phyloP scores from a whole-genome alignment of 331 rosid species.

The Ulmus americana region DNA sequence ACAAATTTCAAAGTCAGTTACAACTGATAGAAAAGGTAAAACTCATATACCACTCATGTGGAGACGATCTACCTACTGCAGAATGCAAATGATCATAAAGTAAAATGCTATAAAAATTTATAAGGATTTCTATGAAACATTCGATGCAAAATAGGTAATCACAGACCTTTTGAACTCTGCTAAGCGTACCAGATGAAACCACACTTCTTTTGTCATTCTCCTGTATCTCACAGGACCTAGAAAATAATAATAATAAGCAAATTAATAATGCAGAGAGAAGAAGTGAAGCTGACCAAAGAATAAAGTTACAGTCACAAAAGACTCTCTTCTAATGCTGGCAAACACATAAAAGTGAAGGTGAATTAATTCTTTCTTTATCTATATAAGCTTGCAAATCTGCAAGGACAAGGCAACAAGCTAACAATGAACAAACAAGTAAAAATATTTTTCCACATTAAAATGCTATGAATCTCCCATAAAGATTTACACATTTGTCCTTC shows the following conservation, averaged over 20 bases:
- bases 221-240: constrained; percentile 49
- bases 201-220: constrained; percentile 28
- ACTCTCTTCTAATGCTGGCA: not conserved
- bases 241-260: constrained; percentile 8
- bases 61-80: not conserved
- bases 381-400: no score
- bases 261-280: constrained; percentile 4
- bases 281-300: not conserved
- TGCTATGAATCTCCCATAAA: not conserved
- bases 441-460: no score
- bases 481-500: not conserved
- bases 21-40: not conserved
- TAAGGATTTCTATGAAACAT: not conserved
- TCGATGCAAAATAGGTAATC: not conserved
- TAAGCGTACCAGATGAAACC: constrained; percentile 28
- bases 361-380: no score
- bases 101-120: not conserved
- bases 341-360: not conserved
- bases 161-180: constrained; percentile 54
- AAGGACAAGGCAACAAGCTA: no score
- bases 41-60: not conserved
- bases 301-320: not conserved
- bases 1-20: not conserved
- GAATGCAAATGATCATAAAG: not conserved
- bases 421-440: no score